These are phyloP conservation scores for Lenzites betulinus DNA, from an alignment of 768 basidiomycete species.

Conservation along the genomic window DNA sequence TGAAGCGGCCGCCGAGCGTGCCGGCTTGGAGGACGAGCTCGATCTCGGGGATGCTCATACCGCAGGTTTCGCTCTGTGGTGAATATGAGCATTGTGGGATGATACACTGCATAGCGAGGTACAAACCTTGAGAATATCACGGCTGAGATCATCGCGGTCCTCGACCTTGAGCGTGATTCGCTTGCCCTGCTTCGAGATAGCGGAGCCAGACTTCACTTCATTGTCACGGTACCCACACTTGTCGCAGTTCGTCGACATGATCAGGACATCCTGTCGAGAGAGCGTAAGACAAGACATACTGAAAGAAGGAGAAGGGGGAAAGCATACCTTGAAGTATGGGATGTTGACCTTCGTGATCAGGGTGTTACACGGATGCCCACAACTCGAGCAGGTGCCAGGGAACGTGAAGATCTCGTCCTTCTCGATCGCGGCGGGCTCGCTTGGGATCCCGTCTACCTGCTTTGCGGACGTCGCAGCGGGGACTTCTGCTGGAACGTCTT, in stretches of 20 bases:
- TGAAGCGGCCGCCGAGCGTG: conserved; percentile 96
- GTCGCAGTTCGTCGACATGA: conserved; percentile 99
- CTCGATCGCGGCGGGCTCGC: conserved; percentile 38
- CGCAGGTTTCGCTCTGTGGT: conserved; percentile 86
- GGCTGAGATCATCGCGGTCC: conserved; percentile 87
- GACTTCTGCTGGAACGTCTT: conserved; percentile 34
- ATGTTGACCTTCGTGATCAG: conserved; percentile 96
- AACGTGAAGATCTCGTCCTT: conserved; percentile 92
- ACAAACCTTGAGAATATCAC: conserved; percentile 90
- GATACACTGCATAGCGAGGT: background rate
- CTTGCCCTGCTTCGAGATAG: conserved; percentile 87
- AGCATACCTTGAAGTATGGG: conserved; percentile 87
- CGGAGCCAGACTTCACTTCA: conserved; percentile 93
- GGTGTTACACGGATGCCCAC: conserved; percentile 80
- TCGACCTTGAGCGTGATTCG: conserved; percentile 87
- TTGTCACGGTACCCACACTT: conserved; percentile 95
- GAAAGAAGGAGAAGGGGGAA: too few species aligned
- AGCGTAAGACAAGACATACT: background rate
- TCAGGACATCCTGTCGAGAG: conserved; percentile 76
- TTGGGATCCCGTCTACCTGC: conserved; percentile 17
- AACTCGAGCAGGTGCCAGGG: conserved; percentile 86
- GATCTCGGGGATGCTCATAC: conserved; percentile 90
- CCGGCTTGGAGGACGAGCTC: conserved; percentile 90
- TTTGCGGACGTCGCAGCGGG: conserved; percentile 11
- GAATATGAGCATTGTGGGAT: background rate